These are phyloP conservation scores for Neurospora sp. DNA, from an alignment of 495 filamentous ascomycete species.

Conservation along the genomic window DNA sequence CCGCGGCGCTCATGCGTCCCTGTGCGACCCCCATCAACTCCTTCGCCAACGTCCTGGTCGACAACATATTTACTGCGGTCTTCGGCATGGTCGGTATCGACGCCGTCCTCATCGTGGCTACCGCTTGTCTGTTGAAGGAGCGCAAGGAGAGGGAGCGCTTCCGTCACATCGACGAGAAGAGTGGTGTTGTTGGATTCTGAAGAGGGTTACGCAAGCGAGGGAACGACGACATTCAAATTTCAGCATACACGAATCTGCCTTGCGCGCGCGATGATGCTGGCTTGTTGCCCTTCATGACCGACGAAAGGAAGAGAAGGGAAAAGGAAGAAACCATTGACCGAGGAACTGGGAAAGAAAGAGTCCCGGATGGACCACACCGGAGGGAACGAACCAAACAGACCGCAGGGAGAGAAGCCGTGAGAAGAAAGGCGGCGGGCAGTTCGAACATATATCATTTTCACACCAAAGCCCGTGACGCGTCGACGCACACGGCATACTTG, in stretches of 20 bases:
- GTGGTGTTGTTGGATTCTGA: constrained; percentile 34
- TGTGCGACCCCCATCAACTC: constrained; percentile 52
- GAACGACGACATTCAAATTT: background rate
- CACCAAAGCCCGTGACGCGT: background rate
- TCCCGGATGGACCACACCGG: background rate
- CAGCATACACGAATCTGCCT: background rate
- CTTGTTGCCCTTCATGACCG: background rate
- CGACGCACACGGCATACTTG: background rate
- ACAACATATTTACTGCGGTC: constrained; percentile 62
- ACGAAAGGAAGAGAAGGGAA: background rate
- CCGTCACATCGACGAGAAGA: constrained; percentile 65
- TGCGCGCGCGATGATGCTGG: background rate
- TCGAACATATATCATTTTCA: background rate
- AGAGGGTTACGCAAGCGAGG: background rate
- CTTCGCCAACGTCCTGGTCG: constrained; percentile 57
- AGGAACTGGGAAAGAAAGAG: background rate
- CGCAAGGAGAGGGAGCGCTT: constrained; percentile 63
- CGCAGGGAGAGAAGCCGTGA: background rate
- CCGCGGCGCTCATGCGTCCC: constrained; percentile 54
- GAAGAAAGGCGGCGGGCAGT: background rate
- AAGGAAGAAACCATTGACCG: background rate
- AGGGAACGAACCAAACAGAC: background rate
- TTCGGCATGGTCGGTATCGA: constrained; percentile 68
- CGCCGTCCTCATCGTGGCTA: constrained; percentile 49
- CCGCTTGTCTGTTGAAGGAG: constrained; percentile 60